Percentiles rank a stretch among this genome's conserved stretches.
Evolutionary conservation across 1,284 basidiomycete species (phyloP).

Genomic region (Ustanciosporium gigantosporum): DNA sequence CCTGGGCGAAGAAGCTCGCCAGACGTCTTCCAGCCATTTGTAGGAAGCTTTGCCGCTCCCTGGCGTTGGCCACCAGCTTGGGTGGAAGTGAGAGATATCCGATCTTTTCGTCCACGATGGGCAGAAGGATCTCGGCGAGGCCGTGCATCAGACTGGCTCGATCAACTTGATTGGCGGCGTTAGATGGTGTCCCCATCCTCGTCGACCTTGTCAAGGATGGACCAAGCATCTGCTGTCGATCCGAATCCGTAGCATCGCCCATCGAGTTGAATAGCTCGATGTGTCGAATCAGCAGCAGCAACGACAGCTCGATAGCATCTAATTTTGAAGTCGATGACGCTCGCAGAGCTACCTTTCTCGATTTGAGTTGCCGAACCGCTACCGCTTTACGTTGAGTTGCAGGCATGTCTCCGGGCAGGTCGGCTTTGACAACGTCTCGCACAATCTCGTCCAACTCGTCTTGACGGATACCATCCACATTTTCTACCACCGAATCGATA

Average conservation of each 20-base stretch:
- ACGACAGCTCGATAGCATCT: constrained; percentile 79
- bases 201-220: constrained; percentile 2
- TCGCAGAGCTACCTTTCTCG: constrained; percentile 64
- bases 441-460: constrained; percentile 71
- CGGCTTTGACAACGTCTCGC: constrained; percentile 31
- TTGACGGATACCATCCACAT: constrained; percentile 71
- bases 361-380: constrained; percentile 69
- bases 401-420: constrained; percentile 19
- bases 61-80: constrained; percentile 32
- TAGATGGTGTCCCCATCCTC: background rate
- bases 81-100: constrained; percentile 37
- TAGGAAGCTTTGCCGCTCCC: constrained; percentile 42
- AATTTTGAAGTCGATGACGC: constrained; percentile 65
- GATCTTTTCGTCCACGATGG: constrained; percentile 45
- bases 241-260: background rate
- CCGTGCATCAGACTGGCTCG: constrained; percentile 21
- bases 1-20: constrained; percentile 33
- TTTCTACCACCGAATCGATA: constrained; percentile 72
- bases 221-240: constrained; percentile 1
- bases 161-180: background rate
- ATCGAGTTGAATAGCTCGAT: constrained; percentile 66
- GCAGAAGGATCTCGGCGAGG: constrained; percentile 28
- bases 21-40: constrained; percentile 48
- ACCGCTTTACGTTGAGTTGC: constrained; percentile 60
- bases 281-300: constrained; percentile 85